Evolutionary conservation across 2,329 filamentous ascomycete species (phyloP), one percentile per base, ranked within the genome.

Genomic region (Beauveria brongniartii): DNA sequence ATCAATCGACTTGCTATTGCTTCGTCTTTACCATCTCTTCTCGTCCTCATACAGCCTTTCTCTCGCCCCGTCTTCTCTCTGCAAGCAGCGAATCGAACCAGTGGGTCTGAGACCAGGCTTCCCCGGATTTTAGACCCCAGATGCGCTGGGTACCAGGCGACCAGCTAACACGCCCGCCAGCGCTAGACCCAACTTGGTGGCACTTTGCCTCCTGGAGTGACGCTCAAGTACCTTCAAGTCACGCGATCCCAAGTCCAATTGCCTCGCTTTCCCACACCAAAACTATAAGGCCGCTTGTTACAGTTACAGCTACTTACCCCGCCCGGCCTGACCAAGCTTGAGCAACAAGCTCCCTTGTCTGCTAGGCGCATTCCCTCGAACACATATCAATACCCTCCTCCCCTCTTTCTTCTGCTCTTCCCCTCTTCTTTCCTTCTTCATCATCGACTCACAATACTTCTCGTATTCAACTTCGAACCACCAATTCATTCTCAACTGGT

Each of bases 341-440:
- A 37, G 22, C 40, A 57, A 37, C 55, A 63, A 41, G 37, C 55
- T 64, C 51, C 37, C 57, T 63, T 50, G 55, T 59, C 64, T 63
- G 62, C 60, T 63, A 62, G 60, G 63, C 60, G 59, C 62, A 46
- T 63, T 65, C 47, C 65, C 64, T 55, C 63, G 64, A 65, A 71
- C 62, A 61, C 12, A 73, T 72, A 72, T 71, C 67, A 71, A 69
- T 63, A 65, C 68, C 50, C 66, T 64, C 64, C 60, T 67, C 64
- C 66, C 68, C 69, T 70, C 68, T 68, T 66, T 66, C 48, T 62
- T 52, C 20, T 55, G 4, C 30, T 59, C 62, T 63, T 63, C 65
- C 62, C 64, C 64, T 63, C 65, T 65, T 64, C 65, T 64, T 61
- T 64, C 46, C 63, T 64, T 65, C 66, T 64, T 67, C 64, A 67